Evolutionary conservation across 1,139 yeast species (phyloP), one percentile per base, ranked within the genome.

Genomic region (Suhomyces ambrosiae): DNA sequence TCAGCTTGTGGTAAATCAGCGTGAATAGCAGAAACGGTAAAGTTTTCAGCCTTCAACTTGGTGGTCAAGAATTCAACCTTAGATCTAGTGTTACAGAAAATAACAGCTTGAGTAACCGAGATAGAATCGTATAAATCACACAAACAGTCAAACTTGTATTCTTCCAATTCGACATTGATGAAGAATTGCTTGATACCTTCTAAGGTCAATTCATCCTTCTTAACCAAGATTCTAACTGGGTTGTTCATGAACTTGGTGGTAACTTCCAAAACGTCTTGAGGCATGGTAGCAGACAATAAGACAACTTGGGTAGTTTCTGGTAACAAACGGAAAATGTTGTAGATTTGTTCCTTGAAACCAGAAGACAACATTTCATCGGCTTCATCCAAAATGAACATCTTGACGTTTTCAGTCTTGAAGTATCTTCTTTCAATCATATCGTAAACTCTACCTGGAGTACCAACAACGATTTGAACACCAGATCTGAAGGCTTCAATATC

Each of bases 371-470:
- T 84, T 78, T 90, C 97, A 79, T 92, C 98, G 65, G 98, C 98
- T 78, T 92, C 98, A 76, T 92, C 98, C 70, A 92, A 80, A 66
- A 92, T 86, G 76, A 92, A 86, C 97, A 92, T 90, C 79, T 89
- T 88, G 65, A 92, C 77, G 70, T 84, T 79, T 60, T 86, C 85
- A 56, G 97, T 88, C 71, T 79, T 84, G 74, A 92, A 83, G 74
- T 77, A 79, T 68, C 96, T 83, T 71, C 97, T 83, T 71, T 87
- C 89, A 65, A 92, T 92, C 95, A 92, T 90, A 71, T 92, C 97
- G 68, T 71, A 84, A 55, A 92, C 97, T 79, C 98, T 88, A 71
- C 98, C 98, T 68, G 98, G 98, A 57, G 98, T 92, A 76, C 98
- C 98, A 52, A 90, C 96, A 56, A 92, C 96, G 50, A 92, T 79